Evolutionary conservation across 176 grass and related monocot species (phyloP).

Genomic region (Bolboschoenus planiculmis): DNA sequence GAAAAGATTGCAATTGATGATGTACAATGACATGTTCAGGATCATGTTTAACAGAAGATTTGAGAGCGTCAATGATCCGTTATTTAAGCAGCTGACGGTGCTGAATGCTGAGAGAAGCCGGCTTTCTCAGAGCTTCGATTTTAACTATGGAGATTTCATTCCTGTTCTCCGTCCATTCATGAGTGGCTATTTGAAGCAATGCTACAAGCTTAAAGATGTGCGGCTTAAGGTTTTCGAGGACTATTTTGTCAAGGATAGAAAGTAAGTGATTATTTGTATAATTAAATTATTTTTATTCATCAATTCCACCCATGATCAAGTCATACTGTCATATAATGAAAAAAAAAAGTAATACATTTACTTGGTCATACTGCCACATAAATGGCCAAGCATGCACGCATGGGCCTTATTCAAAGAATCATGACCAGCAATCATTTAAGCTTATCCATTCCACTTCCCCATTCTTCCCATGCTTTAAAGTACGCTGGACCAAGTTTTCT

Average conservation of each 20-base stretch:
- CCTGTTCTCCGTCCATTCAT: constrained; percentile 34
- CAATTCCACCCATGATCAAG: background rate
- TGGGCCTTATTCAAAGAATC: background rate
- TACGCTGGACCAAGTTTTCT: background rate
- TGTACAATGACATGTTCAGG: constrained; percentile 99
- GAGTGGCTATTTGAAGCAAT: constrained; percentile 28
- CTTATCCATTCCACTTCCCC: background rate
- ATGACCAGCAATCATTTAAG: background rate
- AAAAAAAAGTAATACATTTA: background rate
- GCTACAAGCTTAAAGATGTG: constrained; percentile 54
- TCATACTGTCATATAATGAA: background rate
- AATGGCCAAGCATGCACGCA: background rate
- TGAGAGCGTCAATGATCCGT: constrained; percentile 48
- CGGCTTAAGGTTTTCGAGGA: constrained; percentile 82
- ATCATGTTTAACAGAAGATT: constrained; percentile 94
- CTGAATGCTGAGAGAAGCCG: constrained; percentile 75
- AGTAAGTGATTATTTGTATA: constrained; percentile 43
- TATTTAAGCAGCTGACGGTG: constrained; percentile 82
- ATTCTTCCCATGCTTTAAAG: background rate
- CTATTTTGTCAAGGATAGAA: constrained; percentile 64
- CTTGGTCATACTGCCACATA: background rate
- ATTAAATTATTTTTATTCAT: background rate
- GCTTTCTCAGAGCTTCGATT: constrained; percentile 49
- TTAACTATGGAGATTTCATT: constrained; percentile 51
- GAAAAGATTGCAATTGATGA: constrained; percentile 71